Evolutionary conservation across 2,329 filamentous ascomycete species (phyloP), one percentile per base, ranked within the genome.

Genomic region (Hypoxylon sp.): DNA sequence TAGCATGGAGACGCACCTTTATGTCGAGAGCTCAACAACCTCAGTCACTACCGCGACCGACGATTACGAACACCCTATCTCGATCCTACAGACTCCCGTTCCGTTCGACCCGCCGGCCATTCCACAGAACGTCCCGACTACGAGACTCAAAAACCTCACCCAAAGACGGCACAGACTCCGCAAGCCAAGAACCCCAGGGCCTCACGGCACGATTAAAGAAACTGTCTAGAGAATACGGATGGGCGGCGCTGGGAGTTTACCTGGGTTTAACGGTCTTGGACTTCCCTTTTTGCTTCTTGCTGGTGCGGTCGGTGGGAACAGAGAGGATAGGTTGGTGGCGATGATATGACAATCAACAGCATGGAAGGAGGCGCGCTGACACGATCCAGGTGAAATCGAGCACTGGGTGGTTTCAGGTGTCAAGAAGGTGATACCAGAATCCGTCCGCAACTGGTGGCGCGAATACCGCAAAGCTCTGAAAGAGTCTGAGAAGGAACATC

Each of bases 251-350:
- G 4, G 95, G 94, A n/a, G 93, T 99, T 13, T 99, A 99, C 80
- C 81, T 98, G 10, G 85, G 85, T 0, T 82, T 99, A 61, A 95
- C 92, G 46, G 91, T 92, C 40, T 82, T 97, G 57, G 96, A 99
- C 81, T 97, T 98, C 72, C 96, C 96, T 0, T 93, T 98, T 78
- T 98, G 95, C 82, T 99, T 97, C 82, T 82, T 97, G 61, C 89
- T 96, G 8, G 96, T 99, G 51, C 88, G 91, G 64, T 83, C 90
- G 58, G 86, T 97, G 1, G 96, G 96, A 14, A 92, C 93, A 0
- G 96, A 99, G 27, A 88, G 88, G 61, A 96, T 99, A 76, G 95
- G 94, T 86, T 81, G 83, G 83, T 84, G n/a, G 35, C 31, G 22
- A 44, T 37, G 22, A 44, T 14, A 44, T 14, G 7, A 17, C 25